Conservation (phyloP, 1,284 basidiomycete species). For the Rhodofomes roseus region DNA sequence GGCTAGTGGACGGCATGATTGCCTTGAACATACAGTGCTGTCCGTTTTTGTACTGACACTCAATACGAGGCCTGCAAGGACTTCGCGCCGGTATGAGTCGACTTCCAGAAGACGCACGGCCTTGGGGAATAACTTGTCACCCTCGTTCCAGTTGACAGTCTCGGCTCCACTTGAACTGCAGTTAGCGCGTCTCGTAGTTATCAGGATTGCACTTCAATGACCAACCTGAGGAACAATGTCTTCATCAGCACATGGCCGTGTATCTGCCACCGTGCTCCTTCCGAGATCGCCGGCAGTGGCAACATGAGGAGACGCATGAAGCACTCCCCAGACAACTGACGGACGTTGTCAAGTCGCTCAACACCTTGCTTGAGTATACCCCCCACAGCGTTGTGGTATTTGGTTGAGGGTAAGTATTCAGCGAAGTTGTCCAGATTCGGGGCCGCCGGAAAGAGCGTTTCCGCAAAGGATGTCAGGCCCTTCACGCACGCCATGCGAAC, state of each 20-base stretch:
- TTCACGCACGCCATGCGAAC: conserved; percentile 76
- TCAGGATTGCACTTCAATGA: background rate
- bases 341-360: conserved; percentile 89
- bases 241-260: conserved; percentile 43
- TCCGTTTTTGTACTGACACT: conserved; percentile 80
- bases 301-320: conserved; percentile 50
- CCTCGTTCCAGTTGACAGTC: conserved; percentile 59
- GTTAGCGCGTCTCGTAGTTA: no score
- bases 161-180: conserved; percentile 29
- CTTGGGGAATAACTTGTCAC: conserved; percentile 66
- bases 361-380: conserved; percentile 86
- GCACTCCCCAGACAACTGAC: conserved; percentile 71
- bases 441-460: conserved; percentile 44
- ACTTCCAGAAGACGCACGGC: conserved; percentile 69
- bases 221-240: conserved; percentile 54
- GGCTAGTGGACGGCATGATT: background rate
- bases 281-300: conserved; percentile 38
- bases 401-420: conserved; percentile 56
- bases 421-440: conserved; percentile 39
- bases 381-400: conserved; percentile 55
- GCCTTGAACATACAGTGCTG: conserved; percentile 63
- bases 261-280: conserved; percentile 45
- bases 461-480: conserved; percentile 50
- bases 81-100: conserved; percentile 50
- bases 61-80: conserved; percentile 73